phyloP scores from a whole-genome alignment of 306 rosid genomes.

The Cucurbita argyrosperma region DNA sequence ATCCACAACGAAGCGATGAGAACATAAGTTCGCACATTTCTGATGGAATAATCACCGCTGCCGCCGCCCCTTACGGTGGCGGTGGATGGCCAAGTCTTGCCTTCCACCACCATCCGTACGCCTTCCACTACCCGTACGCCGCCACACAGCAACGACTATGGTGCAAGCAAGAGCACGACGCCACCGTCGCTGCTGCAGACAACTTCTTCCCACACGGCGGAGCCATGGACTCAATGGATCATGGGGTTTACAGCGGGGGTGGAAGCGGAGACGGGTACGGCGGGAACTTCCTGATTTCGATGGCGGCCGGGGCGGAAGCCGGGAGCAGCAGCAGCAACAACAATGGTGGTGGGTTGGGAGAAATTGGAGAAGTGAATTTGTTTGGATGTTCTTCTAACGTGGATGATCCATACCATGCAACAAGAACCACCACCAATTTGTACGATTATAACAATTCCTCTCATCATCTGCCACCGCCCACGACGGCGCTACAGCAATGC shows the following conservation, averaged over 20 bases:
- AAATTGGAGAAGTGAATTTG: conserved; percentile 30
- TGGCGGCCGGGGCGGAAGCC: not conserved
- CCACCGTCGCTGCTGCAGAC: conserved; percentile 18
- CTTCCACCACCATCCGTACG: conserved; percentile 14
- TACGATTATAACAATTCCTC: not conserved
- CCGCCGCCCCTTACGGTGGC: conserved; percentile 2
- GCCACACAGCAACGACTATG: conserved; percentile 31
- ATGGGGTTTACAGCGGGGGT: conserved; percentile 18
- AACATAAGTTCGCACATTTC: conserved; percentile 21
- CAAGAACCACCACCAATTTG: conserved; percentile 30
- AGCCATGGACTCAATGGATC: conserved; percentile 52
- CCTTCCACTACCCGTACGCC: conserved; percentile 25
- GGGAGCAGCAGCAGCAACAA: not conserved
- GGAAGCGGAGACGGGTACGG: conserved; percentile 2
- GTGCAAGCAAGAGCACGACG: conserved; percentile 70
- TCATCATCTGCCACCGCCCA: conserved; percentile 21
- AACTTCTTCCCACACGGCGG: conserved; percentile 43
- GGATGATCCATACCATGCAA: conserved; percentile 17
- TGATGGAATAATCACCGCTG: conserved; percentile 14
- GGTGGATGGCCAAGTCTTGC: conserved; percentile 44
- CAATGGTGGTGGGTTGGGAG: conserved; percentile 9
- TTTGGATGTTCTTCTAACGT: conserved; percentile 10
- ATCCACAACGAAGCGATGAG: conserved; percentile 13
- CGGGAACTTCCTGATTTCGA: conserved; percentile 7
- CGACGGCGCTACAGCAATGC: conserved; percentile 11